These are phyloP conservation scores for Pestalotiopsis sp. DNA, from an alignment of 2,329 filamentous ascomycete genomes.

Conservation along the genomic window DNA sequence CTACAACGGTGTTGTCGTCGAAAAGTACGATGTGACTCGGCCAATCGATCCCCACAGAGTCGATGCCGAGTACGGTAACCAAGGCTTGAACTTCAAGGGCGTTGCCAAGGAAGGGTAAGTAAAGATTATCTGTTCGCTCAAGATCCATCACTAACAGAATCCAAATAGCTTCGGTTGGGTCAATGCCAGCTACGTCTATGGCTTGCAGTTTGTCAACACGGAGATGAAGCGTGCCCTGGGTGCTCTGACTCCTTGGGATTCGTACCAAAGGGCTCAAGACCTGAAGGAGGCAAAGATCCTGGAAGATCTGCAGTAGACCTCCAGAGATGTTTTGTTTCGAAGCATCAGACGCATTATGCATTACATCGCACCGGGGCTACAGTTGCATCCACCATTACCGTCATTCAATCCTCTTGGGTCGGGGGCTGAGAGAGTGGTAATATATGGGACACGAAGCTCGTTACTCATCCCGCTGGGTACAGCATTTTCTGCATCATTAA, in stretches of 20 bases:
- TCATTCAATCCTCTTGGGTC: neutral
- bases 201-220: conserved; percentile 81
- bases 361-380: neutral
- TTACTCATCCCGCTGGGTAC: neutral
- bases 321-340: neutral
- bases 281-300: conserved; percentile 54
- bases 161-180: conserved; percentile 88
- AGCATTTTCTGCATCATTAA: neutral
- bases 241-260: conserved; percentile 82
- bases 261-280: conserved; percentile 70
- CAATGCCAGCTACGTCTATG: conserved; percentile 96
- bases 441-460: neutral
- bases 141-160: neutral
- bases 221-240: conserved; percentile 89
- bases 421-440: neutral
- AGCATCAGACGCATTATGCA: neutral
- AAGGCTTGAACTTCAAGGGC: conserved; percentile 92
- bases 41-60: conserved; percentile 90
- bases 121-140: conserved; percentile 11
- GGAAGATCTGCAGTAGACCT: conserved; percentile 22
- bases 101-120: conserved; percentile 94
- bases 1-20: conserved; percentile 96
- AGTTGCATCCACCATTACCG: neutral
- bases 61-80: conserved; percentile 96
- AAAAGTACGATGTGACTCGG: conserved; percentile 97